These are phyloP conservation scores for Cyclospora cayetanensis DNA, from an alignment of 169 alveolate species.

Conservation along the genomic window DNA sequence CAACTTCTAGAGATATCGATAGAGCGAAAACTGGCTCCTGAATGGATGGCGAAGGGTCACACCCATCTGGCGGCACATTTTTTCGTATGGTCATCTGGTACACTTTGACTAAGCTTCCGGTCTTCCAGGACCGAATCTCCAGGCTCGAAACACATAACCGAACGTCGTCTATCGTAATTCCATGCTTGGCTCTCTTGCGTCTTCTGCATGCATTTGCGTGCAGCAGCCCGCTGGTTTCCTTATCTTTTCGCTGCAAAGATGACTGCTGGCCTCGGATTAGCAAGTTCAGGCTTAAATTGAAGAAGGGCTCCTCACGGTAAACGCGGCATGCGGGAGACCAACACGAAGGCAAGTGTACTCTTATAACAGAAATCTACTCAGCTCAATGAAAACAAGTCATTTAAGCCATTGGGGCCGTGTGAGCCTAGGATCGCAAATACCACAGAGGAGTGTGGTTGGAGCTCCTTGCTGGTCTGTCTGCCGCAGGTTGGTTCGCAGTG, in stretches of 20 bases:
- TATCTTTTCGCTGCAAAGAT: neutral
- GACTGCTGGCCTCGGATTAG: neutral
- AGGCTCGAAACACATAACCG: neutral
- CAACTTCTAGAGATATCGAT: no score
- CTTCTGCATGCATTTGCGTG: neutral
- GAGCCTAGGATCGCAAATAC: neutral
- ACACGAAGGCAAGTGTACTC: neutral
- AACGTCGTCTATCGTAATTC: neutral
- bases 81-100: no score
- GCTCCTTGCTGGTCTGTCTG: neutral
- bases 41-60: no score
- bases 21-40: no score
- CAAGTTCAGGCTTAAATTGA: neutral
- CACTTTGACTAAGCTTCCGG: neutral
- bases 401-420: neutral
- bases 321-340: neutral
- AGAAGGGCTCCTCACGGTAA: neutral
- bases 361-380: neutral
- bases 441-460: neutral
- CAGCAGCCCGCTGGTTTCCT: neutral
- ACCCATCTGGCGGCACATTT: no score
- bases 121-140: neutral
- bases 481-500: neutral
- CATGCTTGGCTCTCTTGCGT: neutral
- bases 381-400: neutral